Base-by-base conservation (phyloP, 257 asterid species). In the Nemophila menziesii region DNA sequence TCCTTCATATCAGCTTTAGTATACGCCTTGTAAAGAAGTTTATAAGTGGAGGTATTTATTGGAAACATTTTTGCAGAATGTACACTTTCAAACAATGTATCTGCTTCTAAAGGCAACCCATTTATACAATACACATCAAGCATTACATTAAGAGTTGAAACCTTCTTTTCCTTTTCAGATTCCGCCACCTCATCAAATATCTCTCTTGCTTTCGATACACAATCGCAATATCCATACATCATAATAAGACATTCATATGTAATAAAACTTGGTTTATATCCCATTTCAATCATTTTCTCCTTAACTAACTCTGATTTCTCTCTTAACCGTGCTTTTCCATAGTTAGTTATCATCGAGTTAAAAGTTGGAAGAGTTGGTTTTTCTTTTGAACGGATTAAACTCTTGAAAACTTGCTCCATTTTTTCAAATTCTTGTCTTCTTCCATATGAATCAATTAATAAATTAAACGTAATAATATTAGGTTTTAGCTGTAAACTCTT, bases 341-440 rank as follows among this genome's bases (percentile, higher is more conserved):
- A 89, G 70, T 83, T 89, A 36, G 79, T 73, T 61, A 89, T 84
- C 97, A 89, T 89, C 40, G 97, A 89, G 64, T 89, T 76, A 54
- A 89, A 89, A 0, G 97, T 89, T 10, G 95, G 73, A 49, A 65
- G 75, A 5, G 93, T 84, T 0, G 93, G 97, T 46, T 69, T 84
- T 64, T 80, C 90, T 47, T 68, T 84, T 19, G 95, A 84, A n/a
- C 65, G 77, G 52, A 72, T 33, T 67, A 89, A 63, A 64, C 93
- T 77, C 73, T 62, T 78, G 24, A 77, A 87, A 0, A 87, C 97
- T 59, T 83, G 97, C 45, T 87, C 97, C 97, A 89, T 89, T 67
- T 84, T 89, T 37, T 78, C 93, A 33, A 89, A 89, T 36, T 74
- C 93, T 70, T 89, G 97, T 56, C 74, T 89, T 53, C 62, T 78